Conservation (phyloP, 1,139 yeast genomes). For the Hyphopichia wangnamkhiaoensis region DNA sequence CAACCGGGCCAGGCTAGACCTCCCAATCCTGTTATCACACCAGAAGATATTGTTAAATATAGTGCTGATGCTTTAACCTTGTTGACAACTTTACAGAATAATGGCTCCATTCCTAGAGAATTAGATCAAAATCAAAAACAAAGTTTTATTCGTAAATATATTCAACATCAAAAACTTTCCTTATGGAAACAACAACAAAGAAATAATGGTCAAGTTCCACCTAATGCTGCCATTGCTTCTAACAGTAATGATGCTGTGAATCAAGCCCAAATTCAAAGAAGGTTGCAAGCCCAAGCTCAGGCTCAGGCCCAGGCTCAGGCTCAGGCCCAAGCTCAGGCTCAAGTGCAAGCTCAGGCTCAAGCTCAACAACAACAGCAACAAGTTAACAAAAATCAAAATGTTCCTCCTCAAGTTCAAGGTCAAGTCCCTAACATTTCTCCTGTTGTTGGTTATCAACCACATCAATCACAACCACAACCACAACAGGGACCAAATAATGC, state of each 20-base stretch:
- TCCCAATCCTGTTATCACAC: slow-evolving; percentile 42
- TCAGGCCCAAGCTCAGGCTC: slow-evolving; percentile 6
- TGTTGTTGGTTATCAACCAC: slow-evolving; percentile 6
- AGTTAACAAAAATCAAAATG: slow-evolving; percentile 14
- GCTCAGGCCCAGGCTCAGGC: slow-evolving; percentile 5
- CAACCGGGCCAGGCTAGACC: slow-evolving; percentile 19
- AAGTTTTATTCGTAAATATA: slow-evolving; percentile 40
- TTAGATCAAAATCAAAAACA: slow-evolving; percentile 40
- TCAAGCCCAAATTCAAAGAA: slow-evolving; percentile 12
- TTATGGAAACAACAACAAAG: slow-evolving; percentile 41
- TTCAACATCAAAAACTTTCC: slow-evolving; percentile 42
- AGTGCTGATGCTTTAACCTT: slow-evolving; percentile 44
- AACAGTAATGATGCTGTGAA: slow-evolving; percentile 6
- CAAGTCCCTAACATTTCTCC: slow-evolving; percentile 5
- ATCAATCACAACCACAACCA: slow-evolving; percentile 10
- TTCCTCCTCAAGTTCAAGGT: slow-evolving; percentile 10
- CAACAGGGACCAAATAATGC: slow-evolving; percentile 11
- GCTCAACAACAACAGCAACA: slow-evolving; percentile 15
- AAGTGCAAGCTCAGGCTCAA: slow-evolving; percentile 6
- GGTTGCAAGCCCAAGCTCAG: slow-evolving; percentile 15
- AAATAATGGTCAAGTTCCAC: slow-evolving; percentile 17
- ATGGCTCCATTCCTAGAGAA: slow-evolving; percentile 35
- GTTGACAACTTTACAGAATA: slow-evolving; percentile 39
- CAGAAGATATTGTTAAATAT: slow-evolving; percentile 44
- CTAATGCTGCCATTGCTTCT: slow-evolving; percentile 8